phyloP scores from a whole-genome alignment of 805 yeast species.

The Yarrowia sp. region DNA sequence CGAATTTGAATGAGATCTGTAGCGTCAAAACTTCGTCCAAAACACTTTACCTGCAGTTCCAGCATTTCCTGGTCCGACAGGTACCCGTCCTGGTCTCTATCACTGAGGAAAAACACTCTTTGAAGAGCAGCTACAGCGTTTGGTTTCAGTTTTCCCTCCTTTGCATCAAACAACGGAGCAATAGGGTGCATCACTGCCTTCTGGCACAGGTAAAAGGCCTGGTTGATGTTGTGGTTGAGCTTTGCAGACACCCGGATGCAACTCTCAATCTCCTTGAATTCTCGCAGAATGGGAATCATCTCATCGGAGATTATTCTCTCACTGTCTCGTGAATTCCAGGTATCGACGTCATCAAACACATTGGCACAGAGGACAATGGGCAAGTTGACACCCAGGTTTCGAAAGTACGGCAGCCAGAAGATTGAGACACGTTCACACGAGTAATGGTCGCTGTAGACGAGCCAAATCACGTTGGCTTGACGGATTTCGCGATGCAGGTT shows the following conservation, averaged over 20 bases:
- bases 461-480: slow-evolving; percentile 88
- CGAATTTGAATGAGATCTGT: slow-evolving; percentile 53
- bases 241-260: slow-evolving; percentile 90
- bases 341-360: slow-evolving; percentile 62
- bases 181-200: slow-evolving; percentile 92
- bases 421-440: slow-evolving; percentile 90
- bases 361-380: slow-evolving; percentile 93
- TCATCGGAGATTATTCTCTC: slow-evolving; percentile 67
- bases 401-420: slow-evolving; percentile 92
- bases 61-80: slow-evolving; percentile 74
- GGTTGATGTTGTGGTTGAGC: slow-evolving; percentile 82
- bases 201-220: slow-evolving; percentile 91
- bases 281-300: slow-evolving; percentile 82
- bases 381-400: slow-evolving; percentile 90
- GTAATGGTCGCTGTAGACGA: slow-evolving; percentile 93
- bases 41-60: slow-evolving; percentile 75
- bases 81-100: slow-evolving; percentile 87
- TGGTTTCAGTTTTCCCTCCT: slow-evolving; percentile 81
- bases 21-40: slow-evolving; percentile 61
- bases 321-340: slow-evolving; percentile 54
- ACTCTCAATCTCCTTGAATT: slow-evolving; percentile 92
- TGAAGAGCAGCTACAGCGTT: slow-evolving; percentile 76
- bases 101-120: slow-evolving; percentile 82
- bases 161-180: slow-evolving; percentile 91
- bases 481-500: slow-evolving; percentile 75